Percentiles rank a stretch among this genome's conserved stretches.
Evolutionary conservation across 805 yeast species (phyloP).

Genomic region (Metschnikowia corniflorae): DNA sequence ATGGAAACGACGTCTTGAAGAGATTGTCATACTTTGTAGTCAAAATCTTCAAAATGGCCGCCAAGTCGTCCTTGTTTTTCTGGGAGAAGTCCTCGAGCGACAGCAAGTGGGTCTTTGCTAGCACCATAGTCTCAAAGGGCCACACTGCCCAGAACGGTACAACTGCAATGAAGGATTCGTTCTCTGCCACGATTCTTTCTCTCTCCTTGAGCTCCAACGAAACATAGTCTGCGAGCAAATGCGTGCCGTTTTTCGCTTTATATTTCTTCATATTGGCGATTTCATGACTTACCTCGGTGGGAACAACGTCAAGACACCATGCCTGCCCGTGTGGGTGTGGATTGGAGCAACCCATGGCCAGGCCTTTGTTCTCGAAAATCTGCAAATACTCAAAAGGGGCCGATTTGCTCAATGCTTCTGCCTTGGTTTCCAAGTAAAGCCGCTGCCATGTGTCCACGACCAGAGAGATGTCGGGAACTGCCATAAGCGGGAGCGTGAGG

Average conservation of each 20-base stretch:
- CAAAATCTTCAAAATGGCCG: constrained; percentile 46
- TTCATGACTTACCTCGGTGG: constrained; percentile 64
- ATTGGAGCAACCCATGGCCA: constrained; percentile 79
- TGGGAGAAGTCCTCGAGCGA: constrained; percentile 47
- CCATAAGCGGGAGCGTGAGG: constrained; percentile 63
- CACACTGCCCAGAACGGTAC: constrained; percentile 83
- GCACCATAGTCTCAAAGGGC: constrained; percentile 72
- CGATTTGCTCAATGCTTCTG: constrained; percentile 31
- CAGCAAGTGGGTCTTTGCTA: constrained; percentile 52
- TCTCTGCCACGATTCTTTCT: constrained; percentile 53
- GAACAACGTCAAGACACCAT: constrained; percentile 65
- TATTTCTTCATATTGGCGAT: constrained; percentile 50
- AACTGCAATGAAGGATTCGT: constrained; percentile 61
- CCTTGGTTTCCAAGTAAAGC: constrained; percentile 44
- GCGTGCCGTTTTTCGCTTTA: constrained; percentile 35
- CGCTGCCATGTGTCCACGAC: constrained; percentile 63
- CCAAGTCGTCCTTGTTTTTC: constrained; percentile 52
- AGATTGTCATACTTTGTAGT: constrained; percentile 70
- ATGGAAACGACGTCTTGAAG: constrained; percentile 67
- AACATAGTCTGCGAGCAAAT: constrained; percentile 62
- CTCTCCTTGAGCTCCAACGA: constrained; percentile 48
- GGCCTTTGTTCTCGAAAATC: constrained; percentile 74
- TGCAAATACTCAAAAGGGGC: constrained; percentile 59
- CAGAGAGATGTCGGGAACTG: constrained; percentile 33
- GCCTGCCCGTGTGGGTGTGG: constrained; percentile 85